Conservation (phyloP, 176 grass and related monocot genomes). For the Thinopyrum elongatum region DNA sequence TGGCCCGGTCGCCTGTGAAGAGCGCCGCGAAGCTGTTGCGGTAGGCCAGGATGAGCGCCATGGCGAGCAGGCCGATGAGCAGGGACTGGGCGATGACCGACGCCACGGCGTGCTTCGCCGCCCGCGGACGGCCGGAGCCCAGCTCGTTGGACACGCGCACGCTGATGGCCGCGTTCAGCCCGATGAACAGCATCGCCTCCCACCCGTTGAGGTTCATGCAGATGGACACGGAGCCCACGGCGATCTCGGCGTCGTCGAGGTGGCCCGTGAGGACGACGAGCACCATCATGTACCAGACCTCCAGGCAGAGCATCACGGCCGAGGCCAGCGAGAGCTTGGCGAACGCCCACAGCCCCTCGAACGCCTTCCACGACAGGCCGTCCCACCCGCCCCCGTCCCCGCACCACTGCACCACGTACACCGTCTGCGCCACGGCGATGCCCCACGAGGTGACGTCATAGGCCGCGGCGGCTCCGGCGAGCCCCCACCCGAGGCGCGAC, state of each 20-base stretch:
- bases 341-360: constrained; percentile 67
- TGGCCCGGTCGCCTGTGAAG: constrained; percentile 54
- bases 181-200: constrained; percentile 89
- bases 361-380: constrained; percentile 48
- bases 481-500: constrained; percentile 49
- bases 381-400: constrained; percentile 43
- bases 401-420: constrained; percentile 61
- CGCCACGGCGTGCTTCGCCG: constrained; percentile 57
- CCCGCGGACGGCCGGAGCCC: constrained; percentile 57
- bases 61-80: constrained; percentile 47
- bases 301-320: constrained; percentile 84
- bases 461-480: constrained; percentile 54
- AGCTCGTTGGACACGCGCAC: constrained; percentile 88
- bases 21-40: constrained; percentile 43
- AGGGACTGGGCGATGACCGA: constrained; percentile 68
- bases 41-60: constrained; percentile 42
- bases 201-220: constrained; percentile 96
- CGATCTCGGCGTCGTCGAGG: constrained; percentile 76
- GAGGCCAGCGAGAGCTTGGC: constrained; percentile 58
- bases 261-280: constrained; percentile 83
- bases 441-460: constrained; percentile 55
- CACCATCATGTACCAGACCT: constrained; percentile 96
- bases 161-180: constrained; percentile 82
- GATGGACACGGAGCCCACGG: constrained; percentile 81
- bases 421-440: constrained; percentile 47